Evolutionary conservation across 306 rosid species (phyloP).

Genomic region (Rubus parviflorus): DNA sequence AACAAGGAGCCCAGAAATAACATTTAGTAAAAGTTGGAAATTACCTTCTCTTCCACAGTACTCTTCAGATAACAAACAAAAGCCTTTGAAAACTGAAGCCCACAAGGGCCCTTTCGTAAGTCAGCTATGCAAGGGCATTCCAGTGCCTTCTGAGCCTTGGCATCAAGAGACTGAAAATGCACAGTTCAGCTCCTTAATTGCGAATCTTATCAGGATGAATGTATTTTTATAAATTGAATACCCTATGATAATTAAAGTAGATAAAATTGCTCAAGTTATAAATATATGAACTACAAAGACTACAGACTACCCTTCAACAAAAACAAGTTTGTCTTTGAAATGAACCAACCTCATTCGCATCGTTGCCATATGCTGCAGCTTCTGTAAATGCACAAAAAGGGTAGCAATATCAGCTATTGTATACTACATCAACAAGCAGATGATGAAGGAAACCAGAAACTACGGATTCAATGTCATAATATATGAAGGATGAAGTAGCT

Average conservation of each 20-base stretch:
- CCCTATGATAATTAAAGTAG: not conserved
- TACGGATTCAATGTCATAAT: not conserved
- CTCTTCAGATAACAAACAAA: slow-evolving; percentile 90
- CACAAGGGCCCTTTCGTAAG: slow-evolving; percentile 76
- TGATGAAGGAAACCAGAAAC: not conserved
- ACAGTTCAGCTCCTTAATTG: slow-evolving; percentile 17
- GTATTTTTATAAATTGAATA: not conserved
- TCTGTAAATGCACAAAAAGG: slow-evolving; percentile 48
- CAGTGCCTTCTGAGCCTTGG: slow-evolving; percentile 77
- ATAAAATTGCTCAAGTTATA: not conserved
- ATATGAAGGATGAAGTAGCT: not conserved
- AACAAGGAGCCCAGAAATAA: not conserved
- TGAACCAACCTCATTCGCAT: slow-evolving; percentile 59
- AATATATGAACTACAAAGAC: not conserved
- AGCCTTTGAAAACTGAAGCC: slow-evolving; percentile 77
- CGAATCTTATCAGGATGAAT: slow-evolving; percentile 4
- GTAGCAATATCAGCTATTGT: slow-evolving; percentile 7
- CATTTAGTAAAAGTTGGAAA: not conserved
- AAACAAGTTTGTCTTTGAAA: slow-evolving; percentile 13
- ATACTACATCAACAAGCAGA: not conserved
- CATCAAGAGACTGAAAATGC: slow-evolving; percentile 76
- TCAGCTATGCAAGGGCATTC: slow-evolving; percentile 96
- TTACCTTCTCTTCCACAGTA: slow-evolving; percentile 82
- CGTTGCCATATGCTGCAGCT: slow-evolving; percentile 79
- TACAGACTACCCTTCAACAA: not conserved